phyloP scores from a whole-genome alignment of 176 grass and related monocot species.

The Oropetium thomaeum region DNA sequence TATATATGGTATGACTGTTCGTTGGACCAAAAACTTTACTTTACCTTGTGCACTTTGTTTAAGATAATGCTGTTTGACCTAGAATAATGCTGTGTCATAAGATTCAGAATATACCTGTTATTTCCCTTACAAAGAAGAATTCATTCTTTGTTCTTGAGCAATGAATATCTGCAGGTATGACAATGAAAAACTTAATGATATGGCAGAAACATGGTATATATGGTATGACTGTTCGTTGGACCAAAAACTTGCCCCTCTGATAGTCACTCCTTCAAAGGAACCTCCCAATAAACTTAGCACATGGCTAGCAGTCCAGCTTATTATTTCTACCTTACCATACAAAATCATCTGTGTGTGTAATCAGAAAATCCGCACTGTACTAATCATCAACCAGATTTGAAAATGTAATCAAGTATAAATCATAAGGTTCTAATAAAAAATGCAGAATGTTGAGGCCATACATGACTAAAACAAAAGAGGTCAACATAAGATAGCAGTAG shows the following conservation, averaged over 20 bases:
- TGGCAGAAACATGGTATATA: constrained; percentile 12
- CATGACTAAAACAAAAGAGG: neutral
- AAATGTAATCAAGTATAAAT: constrained; percentile 15
- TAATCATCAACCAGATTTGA: neutral
- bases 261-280: constrained; percentile 5
- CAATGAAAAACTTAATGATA: constrained; percentile 36
- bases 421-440: constrained; percentile 7
- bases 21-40: constrained; percentile 11
- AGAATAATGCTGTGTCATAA: too few species aligned
- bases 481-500: neutral
- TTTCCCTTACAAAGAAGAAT: too few species aligned
- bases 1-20: neutral
- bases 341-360: constrained; percentile 16
- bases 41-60: too few species aligned
- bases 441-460: neutral
- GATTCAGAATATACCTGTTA: too few species aligned
- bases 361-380: constrained; percentile 9
- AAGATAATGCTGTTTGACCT: too few species aligned
- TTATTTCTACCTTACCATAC: neutral
- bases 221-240: neutral
- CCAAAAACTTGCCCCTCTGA: constrained; percentile 7
- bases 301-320: neutral
- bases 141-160: constrained; percentile 88
- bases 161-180: constrained; percentile 67
- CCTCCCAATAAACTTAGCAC: neutral